These are phyloP conservation scores for Penicillium macrosclerotiorum DNA, from an alignment of 495 filamentous ascomycete genomes.

Conservation along the genomic window DNA sequence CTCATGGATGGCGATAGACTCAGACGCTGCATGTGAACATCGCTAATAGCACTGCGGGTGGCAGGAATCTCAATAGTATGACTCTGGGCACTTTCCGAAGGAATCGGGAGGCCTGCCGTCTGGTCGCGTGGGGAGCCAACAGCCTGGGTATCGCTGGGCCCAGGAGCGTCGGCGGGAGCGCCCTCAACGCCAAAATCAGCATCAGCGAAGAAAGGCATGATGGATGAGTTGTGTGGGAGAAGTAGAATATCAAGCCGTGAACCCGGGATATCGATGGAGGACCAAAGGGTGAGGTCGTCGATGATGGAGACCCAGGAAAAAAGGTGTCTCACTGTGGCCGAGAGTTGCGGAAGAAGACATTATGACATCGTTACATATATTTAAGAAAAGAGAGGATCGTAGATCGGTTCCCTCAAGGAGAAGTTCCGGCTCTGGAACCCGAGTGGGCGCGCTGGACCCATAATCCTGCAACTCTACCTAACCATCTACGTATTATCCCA, in stretches of 20 bases:
- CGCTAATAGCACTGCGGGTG: conserved; percentile 63
- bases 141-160: conserved; percentile 13
- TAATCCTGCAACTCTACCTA: conserved; percentile 7
- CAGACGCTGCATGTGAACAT: conserved; percentile 72
- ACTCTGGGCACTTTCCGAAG: conserved; percentile 33
- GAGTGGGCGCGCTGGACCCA: conserved; percentile 6
- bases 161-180: conserved; percentile 34
- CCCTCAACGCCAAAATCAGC: conserved; percentile 50
- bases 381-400: conserved; percentile 2
- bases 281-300: conserved; percentile 1
- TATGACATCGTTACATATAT: conserved; percentile 12
- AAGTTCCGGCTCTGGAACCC: conserved; percentile 12
- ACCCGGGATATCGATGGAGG: too few species aligned
- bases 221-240: too few species aligned
- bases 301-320: neutral
- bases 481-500: conserved; percentile 2
- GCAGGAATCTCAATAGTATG: conserved; percentile 72
- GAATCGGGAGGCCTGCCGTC: conserved; percentile 42
- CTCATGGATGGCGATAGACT: conserved; percentile 63
- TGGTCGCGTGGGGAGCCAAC: conserved; percentile 29
- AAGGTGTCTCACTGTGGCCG: neutral
- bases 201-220: conserved; percentile 63
- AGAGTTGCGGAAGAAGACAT: conserved; percentile 1
- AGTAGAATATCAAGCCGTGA: too few species aligned
- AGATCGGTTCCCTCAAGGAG: conserved; percentile 18